Base-by-base conservation (phyloP, 2,329 filamentous ascomycete species). In the Fusarium sp. region DNA sequence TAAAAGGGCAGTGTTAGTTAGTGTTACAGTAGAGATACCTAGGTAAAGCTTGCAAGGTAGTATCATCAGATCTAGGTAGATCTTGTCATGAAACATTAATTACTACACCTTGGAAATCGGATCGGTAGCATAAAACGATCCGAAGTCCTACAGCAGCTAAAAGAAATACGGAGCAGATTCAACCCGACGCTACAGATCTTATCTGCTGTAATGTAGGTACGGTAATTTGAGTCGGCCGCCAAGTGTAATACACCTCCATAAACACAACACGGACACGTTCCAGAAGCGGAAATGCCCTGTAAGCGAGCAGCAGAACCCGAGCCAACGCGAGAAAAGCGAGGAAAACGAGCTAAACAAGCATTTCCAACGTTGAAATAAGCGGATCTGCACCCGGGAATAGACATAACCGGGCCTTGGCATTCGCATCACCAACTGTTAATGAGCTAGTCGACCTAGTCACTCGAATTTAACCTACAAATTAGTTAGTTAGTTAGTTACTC, bases 301-400 rank as follows among this genome's bases (percentile, higher is more conserved):
- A 54, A 67, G 65, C 65, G 54, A 48, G 51, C 34, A 18, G 13
- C 15, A 32, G 45, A 48, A 65, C 28, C 38, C 66, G 67, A 70
- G 42, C 18, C 28, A 42, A 70, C 34, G 48, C 68, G 66, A 70
- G 60, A 47, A 64, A 34, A 41, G 66, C 67, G 67, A 70, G 42
- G 30, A 66, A 51, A 5, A 22, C 66, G 66, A 69, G 55, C 32
- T 20, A 47, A 56, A 69, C 36, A 68, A 70, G 58, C 58, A 64
- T 57, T 45, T 34, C 32, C 44, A 36, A 41, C 18, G 41, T 56
- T 63, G 22, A 58, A 54, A 70, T 66, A 48, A 62, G 62, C 51
- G 56, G 66, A 73, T 71, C 68, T 71, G 42, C 65, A 42, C 18
- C 50, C 61, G 55, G 68, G 68, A 70, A 66, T 66, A 32, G 52